Conservation (phyloP, 345 rosid genomes). For the Orychophragmus violaceus region DNA sequence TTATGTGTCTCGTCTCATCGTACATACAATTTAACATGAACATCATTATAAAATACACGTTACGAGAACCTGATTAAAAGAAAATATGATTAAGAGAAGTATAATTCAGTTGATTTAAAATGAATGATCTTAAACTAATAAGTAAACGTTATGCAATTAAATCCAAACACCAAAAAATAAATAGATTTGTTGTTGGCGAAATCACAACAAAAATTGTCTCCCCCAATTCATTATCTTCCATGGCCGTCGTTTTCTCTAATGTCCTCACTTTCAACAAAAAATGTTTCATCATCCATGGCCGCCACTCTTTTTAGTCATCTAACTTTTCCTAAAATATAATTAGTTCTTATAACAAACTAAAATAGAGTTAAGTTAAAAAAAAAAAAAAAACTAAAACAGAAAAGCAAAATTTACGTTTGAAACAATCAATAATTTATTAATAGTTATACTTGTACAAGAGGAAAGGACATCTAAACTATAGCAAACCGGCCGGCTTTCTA, state of each 20-base stretch:
- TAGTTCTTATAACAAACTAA: neutral
- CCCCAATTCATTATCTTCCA: neutral
- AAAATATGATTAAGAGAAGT: no score
- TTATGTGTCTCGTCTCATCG: conserved; percentile 14
- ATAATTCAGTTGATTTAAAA: neutral
- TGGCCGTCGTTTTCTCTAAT: conserved; percentile 1
- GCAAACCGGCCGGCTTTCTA: neutral
- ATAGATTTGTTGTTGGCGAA: neutral
- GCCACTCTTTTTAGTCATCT: neutral
- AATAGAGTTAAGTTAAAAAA: neutral
- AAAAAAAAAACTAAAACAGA: neutral
- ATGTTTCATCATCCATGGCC: no score
- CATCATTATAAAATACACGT: neutral
- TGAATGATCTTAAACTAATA: neutral
- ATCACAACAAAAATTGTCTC: conserved; percentile 4
- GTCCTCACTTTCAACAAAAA: neutral
- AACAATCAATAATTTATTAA: neutral
- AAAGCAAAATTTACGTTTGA: neutral
- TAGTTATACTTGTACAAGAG: neutral
- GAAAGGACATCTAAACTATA: neutral
- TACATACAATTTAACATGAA: conserved; percentile 4
- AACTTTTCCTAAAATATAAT: neutral
- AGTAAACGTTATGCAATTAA: neutral
- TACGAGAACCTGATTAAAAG: no score
- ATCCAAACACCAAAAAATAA: neutral